phyloP scores from a whole-genome alignment of 441 rosid species.

The Pelargonium cotyledonis region DNA sequence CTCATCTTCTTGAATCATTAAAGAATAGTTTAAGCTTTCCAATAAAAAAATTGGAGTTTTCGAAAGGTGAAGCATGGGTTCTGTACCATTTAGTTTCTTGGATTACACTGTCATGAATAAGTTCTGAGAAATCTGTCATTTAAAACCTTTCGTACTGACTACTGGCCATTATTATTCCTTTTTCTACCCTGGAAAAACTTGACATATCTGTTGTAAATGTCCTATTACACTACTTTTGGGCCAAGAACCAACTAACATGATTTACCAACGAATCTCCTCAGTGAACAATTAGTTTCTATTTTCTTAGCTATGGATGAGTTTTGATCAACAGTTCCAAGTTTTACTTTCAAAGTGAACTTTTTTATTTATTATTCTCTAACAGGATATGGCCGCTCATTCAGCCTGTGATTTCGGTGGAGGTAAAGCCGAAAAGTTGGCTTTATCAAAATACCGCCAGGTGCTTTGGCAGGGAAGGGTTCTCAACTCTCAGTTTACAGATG shows the following conservation, averaged over 20 bases:
- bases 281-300: neutral
- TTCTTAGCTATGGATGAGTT: neutral
- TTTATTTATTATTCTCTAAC: constrained; percentile 16
- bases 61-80: neutral
- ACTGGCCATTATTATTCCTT: neutral
- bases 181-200: neutral
- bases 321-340: neutral
- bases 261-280: neutral
- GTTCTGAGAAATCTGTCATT: neutral
- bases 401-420: constrained; percentile 78
- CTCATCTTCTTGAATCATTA: constrained; percentile 8
- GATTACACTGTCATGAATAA: neutral
- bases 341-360: neutral
- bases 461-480: constrained; percentile 74
- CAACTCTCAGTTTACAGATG: constrained; percentile 54
- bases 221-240: neutral
- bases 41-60: constrained; percentile 6
- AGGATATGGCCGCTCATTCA: constrained; percentile 85
- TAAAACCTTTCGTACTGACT: neutral
- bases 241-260: neutral
- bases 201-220: neutral
- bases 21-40: constrained; percentile 1
- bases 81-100: neutral
- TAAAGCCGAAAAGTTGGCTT: constrained; percentile 56
- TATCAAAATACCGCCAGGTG: constrained; percentile 57